Conservation (phyloP, 345 rosid species). For the Brassica juncea region DNA sequence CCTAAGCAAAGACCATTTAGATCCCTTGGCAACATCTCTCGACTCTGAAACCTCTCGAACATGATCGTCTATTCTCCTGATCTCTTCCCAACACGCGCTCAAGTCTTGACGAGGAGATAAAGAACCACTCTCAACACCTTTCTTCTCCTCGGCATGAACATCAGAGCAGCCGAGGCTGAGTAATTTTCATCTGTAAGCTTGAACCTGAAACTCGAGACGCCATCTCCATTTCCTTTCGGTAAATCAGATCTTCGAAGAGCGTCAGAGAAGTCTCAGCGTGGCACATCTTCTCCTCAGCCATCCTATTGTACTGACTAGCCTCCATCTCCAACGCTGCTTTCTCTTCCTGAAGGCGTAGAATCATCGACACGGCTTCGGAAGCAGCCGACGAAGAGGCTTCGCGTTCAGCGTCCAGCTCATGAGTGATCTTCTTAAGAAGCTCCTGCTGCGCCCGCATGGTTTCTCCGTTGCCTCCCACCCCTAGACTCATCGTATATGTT, state of each 20-base stretch:
- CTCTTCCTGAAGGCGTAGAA: constrained; percentile 80
- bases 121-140: constrained; percentile 26
- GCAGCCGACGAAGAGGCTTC: constrained; percentile 79
- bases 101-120: constrained; percentile 47
- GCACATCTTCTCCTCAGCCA: constrained; percentile 78
- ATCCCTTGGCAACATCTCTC: constrained; percentile 34
- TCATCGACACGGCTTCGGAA: constrained; percentile 85
- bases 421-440: constrained; percentile 67
- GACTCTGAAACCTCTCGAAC: constrained; percentile 54
- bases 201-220: constrained; percentile 82
- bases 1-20: constrained; percentile 36
- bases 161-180: constrained; percentile 72
- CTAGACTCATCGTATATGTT: constrained; percentile 19
- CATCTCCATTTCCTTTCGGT: constrained; percentile 83
- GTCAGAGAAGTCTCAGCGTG: constrained; percentile 81
- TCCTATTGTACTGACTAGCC: constrained; percentile 81
- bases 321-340: constrained; percentile 80
- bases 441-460: constrained; percentile 72
- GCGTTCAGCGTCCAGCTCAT: constrained; percentile 78
- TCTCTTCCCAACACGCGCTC: constrained; percentile 59
- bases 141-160: constrained; percentile 39
- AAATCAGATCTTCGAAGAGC: constrained; percentile 68
- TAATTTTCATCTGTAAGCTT: constrained; percentile 69
- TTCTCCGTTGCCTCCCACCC: constrained; percentile 47
- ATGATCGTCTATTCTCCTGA: constrained; percentile 52